Base-by-base conservation (phyloP, 768 basidiomycete species). In the Cystofilobasidium bisporidii region DNA sequence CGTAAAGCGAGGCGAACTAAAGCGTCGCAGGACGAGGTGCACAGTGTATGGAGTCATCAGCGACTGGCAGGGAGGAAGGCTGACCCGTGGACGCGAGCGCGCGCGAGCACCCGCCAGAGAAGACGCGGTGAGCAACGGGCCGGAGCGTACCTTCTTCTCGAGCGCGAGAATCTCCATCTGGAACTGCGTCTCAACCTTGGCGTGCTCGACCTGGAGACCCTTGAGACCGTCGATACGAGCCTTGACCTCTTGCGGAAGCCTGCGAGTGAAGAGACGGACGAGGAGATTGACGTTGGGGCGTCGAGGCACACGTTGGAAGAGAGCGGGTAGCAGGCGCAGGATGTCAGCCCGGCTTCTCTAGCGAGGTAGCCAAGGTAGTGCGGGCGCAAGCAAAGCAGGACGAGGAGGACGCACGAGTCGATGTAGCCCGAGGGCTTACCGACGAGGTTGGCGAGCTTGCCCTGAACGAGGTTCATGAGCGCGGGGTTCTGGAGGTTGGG, bases 351-450 rank as follows among this genome's bases (percentile, higher is more conserved):
- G n/a, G n/a, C n/a, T n/a, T n/a, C n/a, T n/a, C n/a, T n/a, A n/a
- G n/a, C n/a, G n/a, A n/a, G n/a, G n/a, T n/a, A n/a, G n/a, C n/a
- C n/a, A n/a, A n/a, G n/a, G n/a, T n/a, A n/a, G n/a, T n/a, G n/a
- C n/a, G n/a, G n/a, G n/a, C n/a, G n/a, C n/a, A n/a, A n/a, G n/a
- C n/a, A n/a, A n/a, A n/a, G n/a, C n/a, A n/a, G n/a, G n/a, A n/a
- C n/a, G n/a, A n/a, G 61, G 32, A 50, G 20, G 59, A 67, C 66
- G 50, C 32, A 67, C 66, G 81, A 82, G 80, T 97, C 91, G 80
- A 99, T 84, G 80, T 99, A 99, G 18, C 92, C 92, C 18, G 90
- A 93, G 75, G 89, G 90, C 77, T 86, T 86, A 59, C 94, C 94
- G 71, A 97, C 80, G 43, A 99, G 85, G 72, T 81, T 82, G 41